phyloP scores from a whole-genome alignment of 352 stramenopile species.

The Globisporangium camurandrum region DNA sequence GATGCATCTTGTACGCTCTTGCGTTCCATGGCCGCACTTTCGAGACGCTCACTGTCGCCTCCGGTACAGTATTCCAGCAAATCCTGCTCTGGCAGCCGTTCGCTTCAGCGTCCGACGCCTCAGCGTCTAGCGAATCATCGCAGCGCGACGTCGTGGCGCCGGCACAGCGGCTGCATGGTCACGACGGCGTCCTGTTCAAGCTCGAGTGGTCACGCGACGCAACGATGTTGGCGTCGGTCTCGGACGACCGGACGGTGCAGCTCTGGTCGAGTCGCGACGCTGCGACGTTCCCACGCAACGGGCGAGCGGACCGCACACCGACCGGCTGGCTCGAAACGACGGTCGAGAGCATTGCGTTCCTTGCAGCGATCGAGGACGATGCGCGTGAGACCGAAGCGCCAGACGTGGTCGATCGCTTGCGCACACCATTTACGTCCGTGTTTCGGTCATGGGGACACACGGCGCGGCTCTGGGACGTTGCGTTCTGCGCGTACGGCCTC shows the following conservation, averaged over 20 bases:
- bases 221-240: slow-evolving; percentile 67
- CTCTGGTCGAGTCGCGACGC: slow-evolving; percentile 51
- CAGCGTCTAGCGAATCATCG: not conserved
- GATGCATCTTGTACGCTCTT: slow-evolving; percentile 79
- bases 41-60: slow-evolving; percentile 61
- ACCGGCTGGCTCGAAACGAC: slow-evolving; percentile 12
- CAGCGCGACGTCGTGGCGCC: slow-evolving; percentile 17
- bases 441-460: slow-evolving; percentile 79
- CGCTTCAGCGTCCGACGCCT: slow-evolving; percentile 7
- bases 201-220: slow-evolving; percentile 68
- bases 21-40: slow-evolving; percentile 60
- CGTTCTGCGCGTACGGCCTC: slow-evolving; percentile 42
- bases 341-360: slow-evolving; percentile 6
- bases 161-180: slow-evolving; percentile 59
- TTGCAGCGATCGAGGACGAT: slow-evolving; percentile 4
- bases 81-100: slow-evolving; percentile 72
- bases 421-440: too few species aligned
- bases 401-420: slow-evolving; percentile 18
- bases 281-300: slow-evolving; percentile 1
- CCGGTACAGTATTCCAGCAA: slow-evolving; percentile 82
- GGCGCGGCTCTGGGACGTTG: slow-evolving; percentile 81
- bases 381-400: not conserved
- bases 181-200: slow-evolving; percentile 85
- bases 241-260: slow-evolving; percentile 79
- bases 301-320: not conserved